Conservation (phyloP, 345 rosid genomes). For the Pistacia atlantica region DNA sequence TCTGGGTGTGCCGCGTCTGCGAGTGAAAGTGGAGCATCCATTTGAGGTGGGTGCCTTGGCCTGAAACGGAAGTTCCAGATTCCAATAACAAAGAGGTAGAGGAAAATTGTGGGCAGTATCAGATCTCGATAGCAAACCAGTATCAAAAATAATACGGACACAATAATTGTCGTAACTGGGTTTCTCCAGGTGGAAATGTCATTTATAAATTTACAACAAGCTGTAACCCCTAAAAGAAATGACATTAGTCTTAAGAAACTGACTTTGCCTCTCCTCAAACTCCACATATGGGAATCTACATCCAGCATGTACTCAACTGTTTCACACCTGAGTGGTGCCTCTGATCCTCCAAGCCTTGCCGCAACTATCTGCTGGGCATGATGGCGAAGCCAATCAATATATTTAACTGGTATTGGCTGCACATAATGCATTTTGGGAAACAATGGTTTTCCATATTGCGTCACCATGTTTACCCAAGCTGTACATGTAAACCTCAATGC, state of each 20-base stretch:
- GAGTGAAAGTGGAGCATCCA: slow-evolving; percentile 82
- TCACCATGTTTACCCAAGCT: slow-evolving; percentile 76
- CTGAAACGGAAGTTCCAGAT: slow-evolving; percentile 87
- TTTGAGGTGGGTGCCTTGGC: slow-evolving; percentile 24
- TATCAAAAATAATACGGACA: slow-evolving; percentile 70
- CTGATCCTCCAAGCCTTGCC: slow-evolving; percentile 63
- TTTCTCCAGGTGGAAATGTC: slow-evolving; percentile 84
- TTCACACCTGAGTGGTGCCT: slow-evolving; percentile 80
- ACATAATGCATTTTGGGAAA: slow-evolving; percentile 88
- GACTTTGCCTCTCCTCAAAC: slow-evolving; percentile 89
- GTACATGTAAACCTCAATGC: slow-evolving; percentile 86
- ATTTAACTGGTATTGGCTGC: slow-evolving; percentile 68
- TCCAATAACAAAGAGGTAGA: slow-evolving; percentile 81
- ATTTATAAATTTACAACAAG: slow-evolving; percentile 68
- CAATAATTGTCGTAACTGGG: slow-evolving; percentile 73
- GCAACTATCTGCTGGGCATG: slow-evolving; percentile 87
- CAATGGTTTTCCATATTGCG: slow-evolving; percentile 77
- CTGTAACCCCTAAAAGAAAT: slow-evolving; percentile 56
- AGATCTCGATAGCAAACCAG: slow-evolving; percentile 81
- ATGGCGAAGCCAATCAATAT: slow-evolving; percentile 72
- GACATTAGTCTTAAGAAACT: slow-evolving; percentile 78
- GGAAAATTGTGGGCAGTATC: slow-evolving; percentile 77
- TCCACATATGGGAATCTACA: slow-evolving; percentile 85
- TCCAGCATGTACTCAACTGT: slow-evolving; percentile 91
- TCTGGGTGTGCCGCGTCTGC: slow-evolving; percentile 74